Evolutionary conservation across 1,284 basidiomycete genomes (phyloP), one percentile per base, ranked within the genome.

Genomic region (Austroboletus olivaceoglutinosus): DNA sequence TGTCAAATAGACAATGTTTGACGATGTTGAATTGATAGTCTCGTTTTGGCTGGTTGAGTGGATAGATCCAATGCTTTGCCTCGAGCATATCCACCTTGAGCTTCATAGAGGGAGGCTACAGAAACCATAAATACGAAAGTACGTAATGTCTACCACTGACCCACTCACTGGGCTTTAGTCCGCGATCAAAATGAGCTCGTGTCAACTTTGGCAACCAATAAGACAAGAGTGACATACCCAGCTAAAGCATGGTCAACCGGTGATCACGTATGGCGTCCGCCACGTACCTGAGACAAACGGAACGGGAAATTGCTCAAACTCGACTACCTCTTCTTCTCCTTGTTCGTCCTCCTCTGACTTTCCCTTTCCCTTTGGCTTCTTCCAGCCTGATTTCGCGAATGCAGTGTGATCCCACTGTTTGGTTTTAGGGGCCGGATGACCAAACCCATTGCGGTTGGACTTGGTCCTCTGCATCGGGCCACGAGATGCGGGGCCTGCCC

Each of bases 1-100:
- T 99, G 45, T 98, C 90, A 60, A 91, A 94, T 27, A 99, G 78
- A 61, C 88, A 90, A 31, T 84, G 80, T 59, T 82, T 85, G 47
- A 94, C 89, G 54, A 99, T 98, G 58, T 98, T 97, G 68, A 82
- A 96, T 62, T 99, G 97, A 65, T 99, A 99, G 60, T 92, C 88
- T 54, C 97, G 86, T 61, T 90, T 92, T 2, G 88, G 83, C 44
- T 82, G 80, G 66, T 99, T 98, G 8, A 90, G 80, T 1, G 97
- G 97, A 68, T 91, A 99, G 53, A 98, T 84, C 87, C 94, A 99
- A 41, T 89, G 89, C 61, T 84, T 84, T 5, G 84, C 83, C 39
- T 90, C 87, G n/a, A 91, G 77, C 22, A 81, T 73, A 61, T 97
- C 91, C 9, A 88, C 78, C 44, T 75, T 68, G 16, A 89, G 70